Conservation (phyloP, 2,329 filamentous ascomycete genomes). For the Colletotrichum sp. region DNA sequence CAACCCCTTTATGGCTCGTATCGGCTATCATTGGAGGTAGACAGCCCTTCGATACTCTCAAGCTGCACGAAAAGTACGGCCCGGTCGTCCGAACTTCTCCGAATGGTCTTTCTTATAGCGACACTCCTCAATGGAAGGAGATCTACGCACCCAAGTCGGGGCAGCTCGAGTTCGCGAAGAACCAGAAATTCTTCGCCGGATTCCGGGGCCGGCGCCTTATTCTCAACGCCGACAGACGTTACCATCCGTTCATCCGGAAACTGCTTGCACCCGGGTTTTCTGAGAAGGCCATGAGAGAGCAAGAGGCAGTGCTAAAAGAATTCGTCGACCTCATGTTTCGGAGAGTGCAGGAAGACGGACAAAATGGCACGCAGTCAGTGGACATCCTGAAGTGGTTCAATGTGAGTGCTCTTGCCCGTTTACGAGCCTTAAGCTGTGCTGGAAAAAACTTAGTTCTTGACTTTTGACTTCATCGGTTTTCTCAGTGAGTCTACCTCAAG, state of each 20-base stretch:
- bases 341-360: slow-evolving; percentile 34
- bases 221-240: slow-evolving; percentile 15
- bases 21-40: neutral
- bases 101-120: slow-evolving; percentile 47
- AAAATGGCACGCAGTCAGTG: slow-evolving; percentile 1
- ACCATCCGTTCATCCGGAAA: neutral
- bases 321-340: slow-evolving; percentile 43
- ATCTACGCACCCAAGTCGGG: slow-evolving; percentile 36
- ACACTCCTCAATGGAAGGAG: slow-evolving; percentile 39
- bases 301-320: slow-evolving; percentile 29
- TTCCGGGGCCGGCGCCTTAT: neutral
- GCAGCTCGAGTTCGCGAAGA: slow-evolving; percentile 9
- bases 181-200: neutral
- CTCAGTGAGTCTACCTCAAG: slow-evolving; percentile 3
- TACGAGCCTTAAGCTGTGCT: neutral
- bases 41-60: slow-evolving; percentile 27
- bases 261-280: slow-evolving; percentile 24
- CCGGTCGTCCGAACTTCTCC: slow-evolving; percentile 49
- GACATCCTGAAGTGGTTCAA: slow-evolving; percentile 29
- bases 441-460: slow-evolving; percentile 9
- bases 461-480: slow-evolving; percentile 32
- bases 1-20: slow-evolving; percentile 4
- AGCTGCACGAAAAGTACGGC: slow-evolving; percentile 43
- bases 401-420: neutral
- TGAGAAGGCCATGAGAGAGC: slow-evolving; percentile 23